Evolutionary conservation across 495 filamentous ascomycete species (phyloP), one percentile per base, ranked within the genome.

Genomic region (Monascus purpureus): DNA sequence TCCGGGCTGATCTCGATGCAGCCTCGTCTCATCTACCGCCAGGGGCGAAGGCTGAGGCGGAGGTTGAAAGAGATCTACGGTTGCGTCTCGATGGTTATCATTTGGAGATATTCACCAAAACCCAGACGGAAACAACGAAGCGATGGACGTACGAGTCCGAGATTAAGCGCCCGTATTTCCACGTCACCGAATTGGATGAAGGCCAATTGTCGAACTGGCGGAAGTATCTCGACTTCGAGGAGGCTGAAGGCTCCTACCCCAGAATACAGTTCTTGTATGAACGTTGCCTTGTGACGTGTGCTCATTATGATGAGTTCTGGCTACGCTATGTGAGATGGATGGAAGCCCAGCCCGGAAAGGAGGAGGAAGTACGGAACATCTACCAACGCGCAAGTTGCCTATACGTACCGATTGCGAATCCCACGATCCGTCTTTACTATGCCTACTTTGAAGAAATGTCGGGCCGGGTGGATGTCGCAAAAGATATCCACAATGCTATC

Each of bases 241-340:
- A 99, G 57, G 56, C 62, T 1, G 82, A 93, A 53, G 80, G 80
- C 19, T 73, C 85, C 29, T 92, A 77, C 38, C 45, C 57, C 6
- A 69, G 90, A 17, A 82, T 69, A 19, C 68, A 75, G 14, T 92
- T 88, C 49, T 61, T 99, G 13, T 96, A 96, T 49, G 90, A 99
- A 56, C 77, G 90, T 19, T 94, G 84, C 42, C 56, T 99, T 17
- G 82, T 94, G 9, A 87, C 85, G 9, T 86, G 81, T 42, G 90
- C 90, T 24, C 77, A 90, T 45, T 94, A 96, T 40, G 87, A 95
- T 29, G 87, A 96, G 46, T 94, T 99, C 55, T 99, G 90, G 90
- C 70, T 92, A 35, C 77, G 90, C 1, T 99, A 93, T 57, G 85
- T 82, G n/a, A 68, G 92, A 11, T 99, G 90, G 90, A 95, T 99